Conservation (phyloP, 208 protist species). For the Leishmania major region DNA sequence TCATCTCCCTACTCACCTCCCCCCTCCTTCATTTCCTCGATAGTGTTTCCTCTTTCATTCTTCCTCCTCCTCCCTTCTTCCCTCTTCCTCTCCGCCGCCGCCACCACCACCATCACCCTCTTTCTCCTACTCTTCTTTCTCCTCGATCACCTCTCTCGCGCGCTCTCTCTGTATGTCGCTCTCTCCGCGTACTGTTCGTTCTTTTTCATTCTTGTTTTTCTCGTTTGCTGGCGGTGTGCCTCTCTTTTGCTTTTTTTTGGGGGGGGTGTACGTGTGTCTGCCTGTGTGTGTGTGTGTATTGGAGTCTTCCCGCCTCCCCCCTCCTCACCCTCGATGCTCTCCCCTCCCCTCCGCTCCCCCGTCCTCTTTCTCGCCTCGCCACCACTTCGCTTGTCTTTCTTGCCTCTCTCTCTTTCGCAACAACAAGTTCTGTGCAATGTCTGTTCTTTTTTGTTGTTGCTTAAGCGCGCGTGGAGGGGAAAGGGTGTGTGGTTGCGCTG, state of each 20-base stretch:
- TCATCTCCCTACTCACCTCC: neutral
- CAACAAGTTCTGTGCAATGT: neutral
- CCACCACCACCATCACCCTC: too few relatives aligned
- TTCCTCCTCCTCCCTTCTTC: neutral
- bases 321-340: too few relatives aligned
- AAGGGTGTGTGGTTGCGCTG: neutral
- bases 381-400: neutral
- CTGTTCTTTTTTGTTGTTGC: neutral
- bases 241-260: neutral
- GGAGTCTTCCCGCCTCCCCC: neutral
- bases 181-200: neutral
- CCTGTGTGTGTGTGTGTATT: neutral
- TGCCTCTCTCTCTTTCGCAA: neutral
- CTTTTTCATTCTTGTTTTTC: neutral
- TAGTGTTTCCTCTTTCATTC: neutral
- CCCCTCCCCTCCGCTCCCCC: too few relatives aligned
- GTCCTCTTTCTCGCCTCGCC: neutral
- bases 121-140: too few relatives aligned
- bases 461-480: neutral
- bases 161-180: neutral
- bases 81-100: too few relatives aligned
- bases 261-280: too few relatives aligned
- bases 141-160: too few relatives aligned
- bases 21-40: neutral
- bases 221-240: neutral